phyloP scores from a whole-genome alignment of 108 stramenopile species.

The Stephanodiscus minutulus region DNA sequence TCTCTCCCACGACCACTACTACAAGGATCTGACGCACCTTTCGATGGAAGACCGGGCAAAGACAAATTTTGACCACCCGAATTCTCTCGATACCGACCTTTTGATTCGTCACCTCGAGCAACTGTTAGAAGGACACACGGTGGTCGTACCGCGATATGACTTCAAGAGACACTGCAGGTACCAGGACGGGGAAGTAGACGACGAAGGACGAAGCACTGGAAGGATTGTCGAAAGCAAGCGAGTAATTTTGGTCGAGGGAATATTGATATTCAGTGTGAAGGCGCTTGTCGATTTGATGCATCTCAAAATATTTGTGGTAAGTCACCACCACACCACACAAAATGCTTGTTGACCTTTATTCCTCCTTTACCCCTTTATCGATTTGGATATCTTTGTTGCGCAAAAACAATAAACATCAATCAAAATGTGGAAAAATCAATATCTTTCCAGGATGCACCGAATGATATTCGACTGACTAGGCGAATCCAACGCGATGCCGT shows the following conservation, averaged over 20 bases:
- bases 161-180: constrained; percentile 86
- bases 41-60: constrained; percentile 72
- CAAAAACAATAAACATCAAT: no score
- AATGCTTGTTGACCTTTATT: constrained; percentile 22
- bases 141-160: constrained; percentile 90
- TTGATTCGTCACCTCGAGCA: constrained; percentile 79
- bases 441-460: constrained; percentile 69
- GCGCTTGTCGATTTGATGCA: constrained; percentile 79
- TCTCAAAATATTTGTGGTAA: constrained; percentile 93
- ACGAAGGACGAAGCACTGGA: constrained; percentile 33
- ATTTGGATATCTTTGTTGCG: not conserved
- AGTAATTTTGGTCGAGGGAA: constrained; percentile 92
- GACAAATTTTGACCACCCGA: constrained; percentile 95
- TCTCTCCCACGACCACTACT: constrained; percentile 55
- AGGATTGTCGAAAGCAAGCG: constrained; percentile 56
- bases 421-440: not conserved
- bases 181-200: constrained; percentile 50
- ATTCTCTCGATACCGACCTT: constrained; percentile 89
- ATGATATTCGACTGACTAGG: constrained; percentile 84
- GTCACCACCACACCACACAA: constrained; percentile 9
- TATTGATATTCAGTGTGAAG: constrained; percentile 85
- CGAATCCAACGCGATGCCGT: constrained; percentile 83
- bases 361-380: not conserved
- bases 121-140: constrained; percentile 67
- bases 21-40: constrained; percentile 77